Percentiles rank a stretch among this genome's conserved stretches.
Evolutionary conservation across 2,329 filamentous ascomycete species (phyloP).

Genomic region (Aspergillus quadricinctus): DNA sequence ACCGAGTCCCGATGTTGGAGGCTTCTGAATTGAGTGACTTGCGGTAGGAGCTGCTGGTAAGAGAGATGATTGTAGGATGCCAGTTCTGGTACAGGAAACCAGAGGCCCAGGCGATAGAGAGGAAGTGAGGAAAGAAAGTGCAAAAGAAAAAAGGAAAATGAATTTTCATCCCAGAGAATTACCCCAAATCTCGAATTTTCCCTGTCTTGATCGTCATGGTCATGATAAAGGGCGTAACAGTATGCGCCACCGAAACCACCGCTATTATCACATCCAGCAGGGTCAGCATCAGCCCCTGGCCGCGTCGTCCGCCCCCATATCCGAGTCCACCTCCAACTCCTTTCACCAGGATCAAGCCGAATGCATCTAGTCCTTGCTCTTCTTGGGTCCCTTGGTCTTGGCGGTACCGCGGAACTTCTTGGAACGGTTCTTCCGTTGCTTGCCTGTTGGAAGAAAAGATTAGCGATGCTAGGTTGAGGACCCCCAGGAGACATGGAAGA

Average conservation of each 20-base stretch:
- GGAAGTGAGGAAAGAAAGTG: background rate
- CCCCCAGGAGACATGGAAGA: background rate
- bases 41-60: background rate
- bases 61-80: background rate
- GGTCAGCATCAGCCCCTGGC: constrained; percentile 7
- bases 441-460: constrained; percentile 61
- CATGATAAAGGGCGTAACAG: constrained; percentile 9
- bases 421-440: constrained; percentile 99
- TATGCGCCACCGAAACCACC: constrained; percentile 1
- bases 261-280: constrained; percentile 15
- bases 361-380: constrained; percentile 71
- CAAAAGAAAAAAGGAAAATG: constrained; percentile 3
- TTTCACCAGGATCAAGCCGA: constrained; percentile 20
- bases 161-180: constrained; percentile 1
- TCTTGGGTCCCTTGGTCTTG: constrained; percentile 98
- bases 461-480: background rate
- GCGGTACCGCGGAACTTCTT: constrained; percentile 98
- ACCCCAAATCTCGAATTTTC: constrained; percentile 5
- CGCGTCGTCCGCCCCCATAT: constrained; percentile 4
- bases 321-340: constrained; percentile 16
- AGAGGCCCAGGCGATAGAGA: background rate
- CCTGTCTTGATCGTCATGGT: constrained; percentile 8
- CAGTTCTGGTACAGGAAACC: background rate
- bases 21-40: background rate
- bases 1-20: background rate